Conservation (phyloP, 306 rosid genomes). For the Delonix regia region DNA sequence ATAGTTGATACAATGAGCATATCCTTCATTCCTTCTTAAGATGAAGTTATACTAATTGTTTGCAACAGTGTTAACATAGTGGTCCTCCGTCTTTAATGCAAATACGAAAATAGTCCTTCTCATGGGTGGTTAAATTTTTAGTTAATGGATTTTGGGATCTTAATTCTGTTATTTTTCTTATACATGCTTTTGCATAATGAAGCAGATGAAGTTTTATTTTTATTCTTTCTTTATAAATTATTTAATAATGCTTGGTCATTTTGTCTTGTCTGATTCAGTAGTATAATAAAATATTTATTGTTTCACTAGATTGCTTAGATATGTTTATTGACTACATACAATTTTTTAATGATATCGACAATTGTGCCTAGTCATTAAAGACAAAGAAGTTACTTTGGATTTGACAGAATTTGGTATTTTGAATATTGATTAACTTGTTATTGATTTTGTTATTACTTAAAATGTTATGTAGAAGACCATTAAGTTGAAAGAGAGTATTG, state of each 20-base stretch:
- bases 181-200: not conserved
- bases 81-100: slow-evolving; percentile 3
- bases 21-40: slow-evolving; percentile 20
- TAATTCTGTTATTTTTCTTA: not conserved
- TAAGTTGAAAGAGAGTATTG: not conserved
- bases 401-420: not conserved
- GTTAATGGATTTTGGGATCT: not conserved
- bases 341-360: not conserved
- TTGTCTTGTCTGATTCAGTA: not conserved
- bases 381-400: not conserved
- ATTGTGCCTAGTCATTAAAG: not conserved
- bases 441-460: not conserved
- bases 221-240: not conserved
- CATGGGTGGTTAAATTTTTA: not conserved
- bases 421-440: not conserved
- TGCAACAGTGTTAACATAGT: not conserved
- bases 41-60: slow-evolving; percentile 1
- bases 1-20: slow-evolving; percentile 5
- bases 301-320: not conserved
- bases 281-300: not conserved
- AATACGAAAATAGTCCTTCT: not conserved
- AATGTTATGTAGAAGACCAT: not conserved
- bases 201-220: not conserved
- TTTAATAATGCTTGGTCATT: slow-evolving; percentile 3
- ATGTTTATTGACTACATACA: not conserved